Percentiles rank a stretch among this genome's conserved stretches.
phyloP scores from a whole-genome alignment of 495 filamentous ascomycete genomes.

The Talaromyces liani region DNA sequence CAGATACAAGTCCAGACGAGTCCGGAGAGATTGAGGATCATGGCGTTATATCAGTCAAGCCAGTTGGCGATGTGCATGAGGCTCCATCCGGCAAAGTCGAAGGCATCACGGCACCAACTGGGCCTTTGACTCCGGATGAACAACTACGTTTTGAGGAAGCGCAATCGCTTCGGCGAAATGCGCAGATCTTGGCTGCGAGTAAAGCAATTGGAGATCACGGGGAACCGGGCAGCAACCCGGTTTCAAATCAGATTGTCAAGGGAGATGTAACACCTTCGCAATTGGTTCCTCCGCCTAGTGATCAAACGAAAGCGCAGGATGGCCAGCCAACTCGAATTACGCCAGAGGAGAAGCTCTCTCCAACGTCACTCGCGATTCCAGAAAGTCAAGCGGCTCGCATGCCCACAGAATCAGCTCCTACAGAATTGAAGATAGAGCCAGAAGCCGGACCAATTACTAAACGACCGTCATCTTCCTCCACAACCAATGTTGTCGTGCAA shows the following conservation, averaged over 20 bases:
- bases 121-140: slow-evolving; percentile 41
- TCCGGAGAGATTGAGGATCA: slow-evolving; percentile 18
- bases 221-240: slow-evolving; percentile 7
- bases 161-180: slow-evolving; percentile 28
- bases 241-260: slow-evolving; percentile 20
- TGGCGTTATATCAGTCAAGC: not conserved
- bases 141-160: slow-evolving; percentile 44
- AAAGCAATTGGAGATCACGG: slow-evolving; percentile 14
- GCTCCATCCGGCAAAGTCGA: not conserved
- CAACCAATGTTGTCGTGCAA: slow-evolving; percentile 11
- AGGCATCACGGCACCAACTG: slow-evolving; percentile 18
- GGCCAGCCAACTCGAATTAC: not conserved
- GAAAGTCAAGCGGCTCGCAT: slow-evolving; percentile 10
- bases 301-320: not conserved
- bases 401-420: slow-evolving; percentile 11
- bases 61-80: not conserved
- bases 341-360: slow-evolving; percentile 7
- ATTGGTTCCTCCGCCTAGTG: not conserved
- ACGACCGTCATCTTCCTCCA: not conserved
- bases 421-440: not conserved
- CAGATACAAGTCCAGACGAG: slow-evolving; percentile 35
- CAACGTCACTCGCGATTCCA: not conserved
- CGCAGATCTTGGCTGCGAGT: slow-evolving; percentile 13
- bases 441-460: not conserved
- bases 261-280: slow-evolving; percentile 15